These are phyloP conservation scores for Kodamaea leandrae DNA, from an alignment of 805 yeast species.

Conservation along the genomic window DNA sequence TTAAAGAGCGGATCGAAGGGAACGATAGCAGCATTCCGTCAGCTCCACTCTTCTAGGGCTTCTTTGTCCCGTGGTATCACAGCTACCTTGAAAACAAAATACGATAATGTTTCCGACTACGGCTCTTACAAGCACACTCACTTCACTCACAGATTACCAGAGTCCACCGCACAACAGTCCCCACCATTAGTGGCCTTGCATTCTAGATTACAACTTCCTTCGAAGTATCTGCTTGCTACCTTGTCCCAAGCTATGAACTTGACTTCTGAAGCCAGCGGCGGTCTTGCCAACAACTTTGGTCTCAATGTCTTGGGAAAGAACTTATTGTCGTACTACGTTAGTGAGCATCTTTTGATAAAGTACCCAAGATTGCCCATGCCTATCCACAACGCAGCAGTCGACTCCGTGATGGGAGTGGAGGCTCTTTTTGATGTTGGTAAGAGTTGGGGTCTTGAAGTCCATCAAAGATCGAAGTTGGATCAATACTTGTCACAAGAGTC, in stretches of 20 bases:
- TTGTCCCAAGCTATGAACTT: slow-evolving; percentile 81
- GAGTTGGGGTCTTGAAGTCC: slow-evolving; percentile 88
- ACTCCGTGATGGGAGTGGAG: slow-evolving; percentile 67
- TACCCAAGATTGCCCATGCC: slow-evolving; percentile 90
- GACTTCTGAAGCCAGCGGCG: slow-evolving; percentile 36
- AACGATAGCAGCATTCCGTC: slow-evolving; percentile 1
- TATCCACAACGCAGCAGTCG: slow-evolving; percentile 71
- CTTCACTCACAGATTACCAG: slow-evolving; percentile 46
- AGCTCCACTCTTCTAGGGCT: slow-evolving; percentile 3
- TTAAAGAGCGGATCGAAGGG: slow-evolving; percentile 4
- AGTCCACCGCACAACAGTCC: slow-evolving; percentile 50
- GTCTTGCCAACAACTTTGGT: slow-evolving; percentile 69
- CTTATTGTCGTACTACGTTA: slow-evolving; percentile 68
- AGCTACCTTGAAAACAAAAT: slow-evolving; percentile 27
- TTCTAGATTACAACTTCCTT: slow-evolving; percentile 66
- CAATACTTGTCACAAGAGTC: slow-evolving; percentile 69
- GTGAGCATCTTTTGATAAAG: slow-evolving; percentile 67
- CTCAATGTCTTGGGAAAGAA: slow-evolving; percentile 80
- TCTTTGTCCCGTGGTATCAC: slow-evolving; percentile 4
- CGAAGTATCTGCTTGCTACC: slow-evolving; percentile 55
- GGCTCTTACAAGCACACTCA: slow-evolving; percentile 40
- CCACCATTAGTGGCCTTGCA: slow-evolving; percentile 80
- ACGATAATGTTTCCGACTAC: slow-evolving; percentile 34
- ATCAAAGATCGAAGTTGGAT: slow-evolving; percentile 58
- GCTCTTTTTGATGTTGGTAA: slow-evolving; percentile 66